phyloP scores from a whole-genome alignment of 78 protist species.

The Planoprotostelium fungivorum region DNA sequence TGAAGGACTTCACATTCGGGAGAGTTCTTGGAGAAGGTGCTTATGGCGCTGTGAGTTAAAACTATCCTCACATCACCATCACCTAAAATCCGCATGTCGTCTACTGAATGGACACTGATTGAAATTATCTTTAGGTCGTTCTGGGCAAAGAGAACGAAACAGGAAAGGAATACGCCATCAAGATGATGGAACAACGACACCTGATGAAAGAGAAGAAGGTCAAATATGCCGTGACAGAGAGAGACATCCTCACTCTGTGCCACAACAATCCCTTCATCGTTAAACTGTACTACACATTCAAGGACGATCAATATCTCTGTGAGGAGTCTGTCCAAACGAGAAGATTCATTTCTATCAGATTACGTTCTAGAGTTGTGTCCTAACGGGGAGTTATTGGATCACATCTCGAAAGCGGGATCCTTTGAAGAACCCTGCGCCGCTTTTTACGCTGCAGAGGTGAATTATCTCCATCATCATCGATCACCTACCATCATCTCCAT shows the following conservation, averaged over 20 bases:
- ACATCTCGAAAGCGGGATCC: conserved; percentile 42
- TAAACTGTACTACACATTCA: conserved; percentile 71
- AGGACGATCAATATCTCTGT: conserved; percentile 56
- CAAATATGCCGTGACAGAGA: conserved; percentile 68
- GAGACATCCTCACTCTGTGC: conserved; percentile 49
- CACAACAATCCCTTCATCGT: conserved; percentile 76
- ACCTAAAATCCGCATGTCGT: too few relatives aligned
- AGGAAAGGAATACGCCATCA: conserved; percentile 63
- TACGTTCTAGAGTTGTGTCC: conserved; percentile 69
- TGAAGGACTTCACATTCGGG: conserved; percentile 63
- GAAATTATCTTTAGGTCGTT: too few relatives aligned
- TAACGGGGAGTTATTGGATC: conserved; percentile 69
- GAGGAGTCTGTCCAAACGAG: neutral
- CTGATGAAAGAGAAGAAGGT: conserved; percentile 64
- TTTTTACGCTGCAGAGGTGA: conserved; percentile 60
- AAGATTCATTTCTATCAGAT: conserved; percentile 5
- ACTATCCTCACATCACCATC: neutral
- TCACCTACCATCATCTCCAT: neutral
- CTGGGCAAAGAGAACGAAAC: conserved; percentile 66
- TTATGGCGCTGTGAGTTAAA: conserved; percentile 46
- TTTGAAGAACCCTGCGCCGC: conserved; percentile 40
- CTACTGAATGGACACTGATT: too few relatives aligned
- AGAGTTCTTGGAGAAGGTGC: conserved; percentile 63
- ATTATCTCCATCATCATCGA: neutral
- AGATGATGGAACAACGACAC: conserved; percentile 62